These are phyloP conservation scores for Cardamine occulta DNA, from an alignment of 345 rosid species.

Conservation along the genomic window DNA sequence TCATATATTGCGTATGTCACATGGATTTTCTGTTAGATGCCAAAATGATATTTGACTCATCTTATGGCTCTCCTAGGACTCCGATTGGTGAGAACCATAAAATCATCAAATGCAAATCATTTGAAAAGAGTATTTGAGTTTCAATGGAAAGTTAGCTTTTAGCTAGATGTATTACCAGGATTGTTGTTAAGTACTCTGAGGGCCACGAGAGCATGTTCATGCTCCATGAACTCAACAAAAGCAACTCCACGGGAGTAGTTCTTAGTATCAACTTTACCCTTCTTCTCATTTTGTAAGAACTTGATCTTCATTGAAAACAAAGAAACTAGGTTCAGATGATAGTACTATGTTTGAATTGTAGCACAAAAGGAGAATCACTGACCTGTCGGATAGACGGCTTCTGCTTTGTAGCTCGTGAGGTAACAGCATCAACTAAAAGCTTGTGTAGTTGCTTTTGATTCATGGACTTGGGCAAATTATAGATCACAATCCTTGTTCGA, in stretches of 20 bases:
- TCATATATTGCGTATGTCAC: background rate
- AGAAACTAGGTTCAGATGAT: slow-evolving; percentile 7
- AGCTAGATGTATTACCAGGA: slow-evolving; percentile 56
- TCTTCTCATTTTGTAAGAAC: slow-evolving; percentile 65
- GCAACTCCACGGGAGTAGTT: slow-evolving; percentile 88
- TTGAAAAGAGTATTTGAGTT: background rate
- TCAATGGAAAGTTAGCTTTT: background rate
- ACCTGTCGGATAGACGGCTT: slow-evolving; percentile 86
- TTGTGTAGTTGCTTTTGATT: slow-evolving; percentile 65
- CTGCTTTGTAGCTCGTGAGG: slow-evolving; percentile 91
- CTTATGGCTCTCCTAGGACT: background rate
- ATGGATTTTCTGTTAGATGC: background rate
- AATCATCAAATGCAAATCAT: background rate
- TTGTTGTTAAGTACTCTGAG: slow-evolving; percentile 90
- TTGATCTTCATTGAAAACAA: slow-evolving; percentile 62
- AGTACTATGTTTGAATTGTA: slow-evolving; percentile 15
- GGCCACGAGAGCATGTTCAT: slow-evolving; percentile 91
- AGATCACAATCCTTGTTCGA: slow-evolving; percentile 73
- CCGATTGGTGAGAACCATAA: background rate
- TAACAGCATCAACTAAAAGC: slow-evolving; percentile 74
- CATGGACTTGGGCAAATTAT: slow-evolving; percentile 88
- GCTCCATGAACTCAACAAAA: slow-evolving; percentile 80
- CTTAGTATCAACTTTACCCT: slow-evolving; percentile 65
- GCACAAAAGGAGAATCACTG: slow-evolving; percentile 21
- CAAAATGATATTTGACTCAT: background rate